Evolutionary conservation across 805 yeast genomes (phyloP).

Genomic region (Nakazawaea ambrosiae): DNA sequence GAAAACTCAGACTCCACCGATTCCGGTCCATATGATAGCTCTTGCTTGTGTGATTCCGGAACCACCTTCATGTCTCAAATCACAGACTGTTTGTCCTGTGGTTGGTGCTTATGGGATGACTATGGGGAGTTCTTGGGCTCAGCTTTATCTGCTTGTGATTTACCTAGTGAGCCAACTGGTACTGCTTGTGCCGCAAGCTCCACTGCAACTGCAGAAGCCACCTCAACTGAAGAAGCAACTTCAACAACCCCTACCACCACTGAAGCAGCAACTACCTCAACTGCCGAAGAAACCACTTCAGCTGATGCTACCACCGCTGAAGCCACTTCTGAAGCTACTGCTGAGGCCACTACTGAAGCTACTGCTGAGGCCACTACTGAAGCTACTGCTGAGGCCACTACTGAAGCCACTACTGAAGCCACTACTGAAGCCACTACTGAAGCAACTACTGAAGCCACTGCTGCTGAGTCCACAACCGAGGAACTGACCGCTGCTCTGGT

Average conservation of each 20-base stretch:
- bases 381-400: conserved; percentile 10
- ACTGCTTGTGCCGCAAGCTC: conserved; percentile 14
- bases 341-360: conserved; percentile 13
- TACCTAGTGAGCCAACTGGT: conserved; percentile 31
- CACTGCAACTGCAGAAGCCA: conserved; percentile 13
- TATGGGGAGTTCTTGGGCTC: conserved; percentile 24
- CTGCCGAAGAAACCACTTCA: conserved; percentile 10
- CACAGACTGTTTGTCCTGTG: conserved; percentile 30
- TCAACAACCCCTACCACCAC: conserved; percentile 12
- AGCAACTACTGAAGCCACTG: conserved; percentile 10
- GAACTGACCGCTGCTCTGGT: conserved; percentile 11
- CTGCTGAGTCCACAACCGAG: conserved; percentile 13
- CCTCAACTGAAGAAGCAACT: conserved; percentile 12
- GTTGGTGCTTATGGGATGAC: conserved; percentile 32
- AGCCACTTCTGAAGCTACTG: conserved; percentile 22
- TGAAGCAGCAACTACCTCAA: conserved; percentile 11
- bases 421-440: conserved; percentile 11
- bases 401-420: conserved; percentile 8
- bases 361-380: conserved; percentile 11
- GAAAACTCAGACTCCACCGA: conserved; percentile 14
- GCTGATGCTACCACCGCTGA: conserved; percentile 17
- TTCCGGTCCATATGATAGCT: conserved; percentile 22
- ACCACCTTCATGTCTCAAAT: conserved; percentile 22
- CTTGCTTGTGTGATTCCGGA: conserved; percentile 25
- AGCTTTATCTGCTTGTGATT: conserved; percentile 25